These are phyloP conservation scores for Oryza nivara DNA, from an alignment of 176 grass and related monocot genomes.

Conservation along the genomic window DNA sequence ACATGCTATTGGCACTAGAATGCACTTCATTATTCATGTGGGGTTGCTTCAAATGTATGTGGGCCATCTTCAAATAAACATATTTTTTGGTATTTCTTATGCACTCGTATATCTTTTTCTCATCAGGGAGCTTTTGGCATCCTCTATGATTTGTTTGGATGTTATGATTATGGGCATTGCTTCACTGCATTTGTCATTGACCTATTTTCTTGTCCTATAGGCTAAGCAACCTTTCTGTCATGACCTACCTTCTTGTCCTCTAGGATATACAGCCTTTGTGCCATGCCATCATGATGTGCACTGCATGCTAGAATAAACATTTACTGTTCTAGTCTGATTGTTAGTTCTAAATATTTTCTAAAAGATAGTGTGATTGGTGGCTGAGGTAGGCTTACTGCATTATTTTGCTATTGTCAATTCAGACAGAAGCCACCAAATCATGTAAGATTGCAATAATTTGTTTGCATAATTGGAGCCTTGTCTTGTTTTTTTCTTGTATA, in stretches of 20 bases:
- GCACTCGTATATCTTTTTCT: background rate
- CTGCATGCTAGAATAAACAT: background rate
- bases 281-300: slow-evolving; percentile 1
- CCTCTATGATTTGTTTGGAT: slow-evolving; percentile 2
- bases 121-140: background rate
- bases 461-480: background rate
- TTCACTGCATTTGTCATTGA: background rate
- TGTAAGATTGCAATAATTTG: background rate
- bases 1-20: slow-evolving; percentile 32
- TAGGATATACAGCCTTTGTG: background rate
- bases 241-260: background rate
- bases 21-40: slow-evolving; percentile 6
- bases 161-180: background rate
- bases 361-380: slow-evolving; percentile 24
- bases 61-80: background rate
- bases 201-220: background rate
- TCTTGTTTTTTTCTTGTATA: slow-evolving; percentile 40
- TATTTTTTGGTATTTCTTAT: background rate
- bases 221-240: background rate
- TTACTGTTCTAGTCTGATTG: slow-evolving; percentile 10
- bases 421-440: background rate
- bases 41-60: background rate
- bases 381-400: background rate
- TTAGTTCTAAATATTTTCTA: slow-evolving; percentile 18
- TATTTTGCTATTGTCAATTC: slow-evolving; percentile 12